Evolutionary conservation across 78 protist genomes (phyloP).

Genomic region (Creolimax fragrantissima): DNA sequence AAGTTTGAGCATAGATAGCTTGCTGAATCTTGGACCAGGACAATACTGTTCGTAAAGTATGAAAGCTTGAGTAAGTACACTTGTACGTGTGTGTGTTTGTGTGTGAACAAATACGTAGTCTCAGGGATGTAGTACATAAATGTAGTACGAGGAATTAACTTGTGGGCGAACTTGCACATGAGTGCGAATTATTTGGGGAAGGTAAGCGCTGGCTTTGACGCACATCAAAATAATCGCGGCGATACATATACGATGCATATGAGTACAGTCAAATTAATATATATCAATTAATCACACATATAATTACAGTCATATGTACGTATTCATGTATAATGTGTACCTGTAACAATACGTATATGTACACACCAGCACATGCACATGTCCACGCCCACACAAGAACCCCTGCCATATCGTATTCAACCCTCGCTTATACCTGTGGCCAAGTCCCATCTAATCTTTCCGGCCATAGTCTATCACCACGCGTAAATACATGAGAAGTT

Average conservation of each 20-base stretch:
- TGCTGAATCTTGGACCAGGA: background rate
- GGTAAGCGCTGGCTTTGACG: background rate
- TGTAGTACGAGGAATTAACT: background rate
- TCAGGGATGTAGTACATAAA: background rate
- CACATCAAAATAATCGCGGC: too few species aligned
- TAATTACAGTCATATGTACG: background rate
- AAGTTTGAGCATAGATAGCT: background rate
- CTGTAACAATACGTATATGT: background rate
- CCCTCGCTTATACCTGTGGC: too few species aligned
- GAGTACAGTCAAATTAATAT: background rate
- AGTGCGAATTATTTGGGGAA: background rate
- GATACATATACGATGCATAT: background rate
- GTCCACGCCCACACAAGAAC: background rate
- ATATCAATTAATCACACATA: background rate
- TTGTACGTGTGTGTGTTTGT: background rate
- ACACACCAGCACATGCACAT: background rate
- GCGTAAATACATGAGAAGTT: background rate
- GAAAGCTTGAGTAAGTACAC: background rate
- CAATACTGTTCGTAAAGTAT: too few species aligned
- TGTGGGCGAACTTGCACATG: background rate
- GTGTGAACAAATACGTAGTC: background rate
- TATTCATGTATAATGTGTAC: background rate
- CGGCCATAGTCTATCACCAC: too few species aligned
- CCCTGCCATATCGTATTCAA: too few species aligned
- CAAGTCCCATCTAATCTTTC: too few species aligned